Conservation (phyloP, 495 filamentous ascomycete genomes). For the Penicillium cataractarum region DNA sequence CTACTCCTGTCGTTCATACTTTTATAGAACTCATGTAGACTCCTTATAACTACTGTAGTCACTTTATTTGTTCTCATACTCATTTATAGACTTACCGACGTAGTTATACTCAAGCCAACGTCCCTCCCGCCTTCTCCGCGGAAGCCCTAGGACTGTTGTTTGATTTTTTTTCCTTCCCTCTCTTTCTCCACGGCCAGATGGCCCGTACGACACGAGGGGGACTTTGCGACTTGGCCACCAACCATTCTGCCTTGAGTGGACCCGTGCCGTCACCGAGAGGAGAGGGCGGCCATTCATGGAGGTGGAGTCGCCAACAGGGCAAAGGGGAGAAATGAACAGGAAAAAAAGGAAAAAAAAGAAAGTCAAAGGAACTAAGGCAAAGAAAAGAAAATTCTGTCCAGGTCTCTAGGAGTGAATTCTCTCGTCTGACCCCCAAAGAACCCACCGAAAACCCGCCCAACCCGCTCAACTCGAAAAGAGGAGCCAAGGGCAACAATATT, state of each 20-base stretch:
- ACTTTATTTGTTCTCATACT: neutral
- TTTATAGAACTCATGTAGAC: neutral
- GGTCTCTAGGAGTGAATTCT: neutral
- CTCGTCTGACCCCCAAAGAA: conserved; percentile 13
- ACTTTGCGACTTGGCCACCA: conserved; percentile 19
- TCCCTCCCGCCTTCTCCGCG: conserved; percentile 10
- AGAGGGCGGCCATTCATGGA: conserved; percentile 15
- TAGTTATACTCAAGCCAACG: neutral
- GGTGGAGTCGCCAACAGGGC: conserved; percentile 13
- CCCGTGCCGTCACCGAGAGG: conserved; percentile 24
- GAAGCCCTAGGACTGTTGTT: neutral
- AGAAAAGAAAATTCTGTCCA: too few relatives aligned
- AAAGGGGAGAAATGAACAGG: conserved; percentile 21
- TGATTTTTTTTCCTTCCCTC: conserved; percentile 7
- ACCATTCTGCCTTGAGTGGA: conserved; percentile 18
- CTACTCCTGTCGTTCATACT: neutral
- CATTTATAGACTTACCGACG: neutral
- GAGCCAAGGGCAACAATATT: conserved; percentile 17
- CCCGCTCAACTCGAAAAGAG: conserved; percentile 13
- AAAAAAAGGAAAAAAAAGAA: conserved; percentile 12
- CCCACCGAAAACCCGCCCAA: conserved; percentile 1
- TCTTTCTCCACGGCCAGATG: conserved; percentile 10
- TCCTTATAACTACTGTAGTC: neutral
- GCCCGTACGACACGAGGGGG: conserved; percentile 13
- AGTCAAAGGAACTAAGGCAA: conserved; percentile 16